Evolutionary conservation across 2,329 filamentous ascomycete genomes (phyloP).

Genomic region (Epichloe aotearoae): DNA sequence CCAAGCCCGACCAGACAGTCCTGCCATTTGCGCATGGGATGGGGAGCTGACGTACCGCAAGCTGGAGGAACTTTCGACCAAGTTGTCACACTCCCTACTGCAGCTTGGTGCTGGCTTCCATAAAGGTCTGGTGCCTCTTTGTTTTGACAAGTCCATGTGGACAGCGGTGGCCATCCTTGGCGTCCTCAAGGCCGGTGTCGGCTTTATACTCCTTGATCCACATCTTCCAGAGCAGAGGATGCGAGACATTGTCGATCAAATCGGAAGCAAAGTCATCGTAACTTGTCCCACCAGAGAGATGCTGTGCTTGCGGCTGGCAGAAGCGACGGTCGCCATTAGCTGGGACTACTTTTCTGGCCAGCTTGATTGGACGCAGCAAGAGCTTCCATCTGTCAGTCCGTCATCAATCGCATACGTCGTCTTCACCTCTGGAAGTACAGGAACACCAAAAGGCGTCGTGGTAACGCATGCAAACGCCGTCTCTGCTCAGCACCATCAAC

Average conservation of each 20-base stretch:
- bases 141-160: slow-evolving; percentile 36
- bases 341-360: neutral
- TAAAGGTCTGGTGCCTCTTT: slow-evolving; percentile 29
- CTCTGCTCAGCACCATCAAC: neutral
- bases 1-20: slow-evolving; percentile 20
- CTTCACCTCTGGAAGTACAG: slow-evolving; percentile 7
- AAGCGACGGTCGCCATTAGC: neutral
- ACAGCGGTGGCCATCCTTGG: slow-evolving; percentile 30
- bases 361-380: too few species aligned
- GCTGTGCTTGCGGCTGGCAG: neutral
- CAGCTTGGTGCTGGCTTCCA: slow-evolving; percentile 23
- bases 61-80: slow-evolving; percentile 28
- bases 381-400: neutral
- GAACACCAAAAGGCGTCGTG: slow-evolving; percentile 6
- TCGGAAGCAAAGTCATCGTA: neutral
- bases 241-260: slow-evolving; percentile 29
- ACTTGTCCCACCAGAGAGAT: neutral
- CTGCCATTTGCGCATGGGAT: slow-evolving; percentile 36
- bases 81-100: slow-evolving; percentile 26
- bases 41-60: slow-evolving; percentile 33
- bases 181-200: slow-evolving; percentile 33
- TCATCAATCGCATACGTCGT: neutral
- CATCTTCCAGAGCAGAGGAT: slow-evolving; percentile 32
- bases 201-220: slow-evolving; percentile 33
- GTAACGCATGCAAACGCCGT: slow-evolving; percentile 3